These are phyloP conservation scores for Mortierella sp. DNA, from an alignment of 371 early-diverging fungal genomes.

Conservation along the genomic window DNA sequence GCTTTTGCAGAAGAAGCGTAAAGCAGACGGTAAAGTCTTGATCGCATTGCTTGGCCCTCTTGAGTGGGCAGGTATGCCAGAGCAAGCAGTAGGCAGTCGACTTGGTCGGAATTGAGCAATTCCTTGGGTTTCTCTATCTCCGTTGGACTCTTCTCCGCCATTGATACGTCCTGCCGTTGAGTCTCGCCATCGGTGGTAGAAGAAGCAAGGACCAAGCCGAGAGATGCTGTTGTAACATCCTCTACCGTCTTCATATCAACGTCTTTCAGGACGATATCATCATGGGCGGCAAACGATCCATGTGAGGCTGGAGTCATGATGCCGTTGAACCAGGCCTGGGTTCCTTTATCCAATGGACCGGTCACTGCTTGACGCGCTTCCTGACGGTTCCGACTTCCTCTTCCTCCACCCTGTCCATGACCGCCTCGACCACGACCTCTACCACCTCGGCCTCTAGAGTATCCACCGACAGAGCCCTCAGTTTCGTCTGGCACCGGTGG, in stretches of 20 bases:
- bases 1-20: too few relatives aligned
- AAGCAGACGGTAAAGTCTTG: not conserved
- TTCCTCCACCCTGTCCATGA: not conserved
- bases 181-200: not conserved
- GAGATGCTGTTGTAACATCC: not conserved
- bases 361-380: not conserved
- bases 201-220: not conserved
- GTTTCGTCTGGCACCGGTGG: not conserved
- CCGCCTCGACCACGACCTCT: not conserved
- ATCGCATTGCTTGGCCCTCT: constrained; percentile 34
- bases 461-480: too few relatives aligned
- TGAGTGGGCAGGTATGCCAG: constrained; percentile 37
- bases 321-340: constrained; percentile 29
- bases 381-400: not conserved
- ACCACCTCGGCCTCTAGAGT: not conserved
- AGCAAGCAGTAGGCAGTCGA: constrained; percentile 27
- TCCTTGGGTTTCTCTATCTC: not conserved
- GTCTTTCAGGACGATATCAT: too few relatives aligned
- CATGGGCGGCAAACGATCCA: not conserved
- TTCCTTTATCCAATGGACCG: constrained; percentile 22
- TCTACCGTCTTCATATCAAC: not conserved
- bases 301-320: constrained; percentile 10
- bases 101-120: constrained; percentile 26
- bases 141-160: not conserved
- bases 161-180: not conserved